A percentile compares a stretch with the other conserved stretches of the same genome.
These are phyloP conservation scores for Pythium rishiriense DNA, from an alignment of 352 stramenopile genomes.

Conservation along the genomic window DNA sequence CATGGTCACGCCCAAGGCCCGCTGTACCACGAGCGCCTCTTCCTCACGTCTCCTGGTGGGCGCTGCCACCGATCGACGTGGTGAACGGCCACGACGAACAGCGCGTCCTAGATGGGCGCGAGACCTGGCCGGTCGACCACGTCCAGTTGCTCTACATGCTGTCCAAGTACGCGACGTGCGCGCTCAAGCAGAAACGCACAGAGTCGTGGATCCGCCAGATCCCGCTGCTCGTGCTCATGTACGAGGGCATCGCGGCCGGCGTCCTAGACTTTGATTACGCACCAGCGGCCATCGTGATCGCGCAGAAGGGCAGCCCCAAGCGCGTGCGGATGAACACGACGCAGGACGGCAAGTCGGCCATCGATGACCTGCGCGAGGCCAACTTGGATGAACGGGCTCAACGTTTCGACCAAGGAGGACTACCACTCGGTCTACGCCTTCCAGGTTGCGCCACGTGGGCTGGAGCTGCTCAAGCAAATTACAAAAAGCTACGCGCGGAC, in stretches of 20 bases:
- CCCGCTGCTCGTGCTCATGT: constrained; percentile 90
- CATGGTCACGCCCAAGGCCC: too few species aligned
- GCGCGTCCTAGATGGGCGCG: too few species aligned
- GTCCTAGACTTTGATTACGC: constrained; percentile 69
- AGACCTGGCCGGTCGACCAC: constrained; percentile 54
- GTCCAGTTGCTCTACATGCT: constrained; percentile 78
- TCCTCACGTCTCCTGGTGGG: too few species aligned
- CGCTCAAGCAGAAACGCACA: constrained; percentile 75
- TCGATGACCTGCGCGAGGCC: constrained; percentile 60
- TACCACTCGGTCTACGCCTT: constrained; percentile 68
- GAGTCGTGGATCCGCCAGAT: constrained; percentile 95
- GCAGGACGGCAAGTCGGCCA: constrained; percentile 63
- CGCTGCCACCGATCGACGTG: too few species aligned
- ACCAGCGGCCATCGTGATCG: constrained; percentile 50
- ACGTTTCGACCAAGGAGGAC: constrained; percentile 62
- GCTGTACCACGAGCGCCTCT: too few species aligned
- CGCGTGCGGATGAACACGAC: constrained; percentile 71
- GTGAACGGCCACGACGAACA: too few species aligned
- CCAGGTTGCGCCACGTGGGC: constrained; percentile 49
- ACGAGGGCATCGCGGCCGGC: constrained; percentile 59
- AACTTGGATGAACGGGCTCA: constrained; percentile 64
- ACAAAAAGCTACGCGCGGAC: constrained; percentile 44
- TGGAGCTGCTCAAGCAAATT: constrained; percentile 48
- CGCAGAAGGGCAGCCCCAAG: constrained; percentile 47
- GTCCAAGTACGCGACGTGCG: constrained; percentile 84